Base-by-base conservation (phyloP, 371 early-diverging fungal genomes). In the Actinomucor elegans region DNA sequence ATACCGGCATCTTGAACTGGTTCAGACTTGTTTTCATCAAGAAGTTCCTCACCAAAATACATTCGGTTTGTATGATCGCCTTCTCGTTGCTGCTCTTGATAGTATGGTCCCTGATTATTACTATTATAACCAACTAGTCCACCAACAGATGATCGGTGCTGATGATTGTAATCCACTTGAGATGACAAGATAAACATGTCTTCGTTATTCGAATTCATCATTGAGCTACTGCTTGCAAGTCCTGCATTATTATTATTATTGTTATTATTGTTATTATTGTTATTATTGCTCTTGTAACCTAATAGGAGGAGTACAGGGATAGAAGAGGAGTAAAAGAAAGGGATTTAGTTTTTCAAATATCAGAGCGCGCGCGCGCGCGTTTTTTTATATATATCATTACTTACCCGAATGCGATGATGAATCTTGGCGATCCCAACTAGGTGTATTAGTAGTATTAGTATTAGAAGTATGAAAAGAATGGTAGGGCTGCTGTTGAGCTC, bases 141-240 rank as follows among this genome's bases (percentile, higher is more conserved):
- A 4, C 47, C 45, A 24, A 46, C 37, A 23, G 55, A 37, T n/a
- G 46, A 35, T 34, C 5, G 37, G 17, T 38, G 38, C 12, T 38
- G 20, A 3, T 48, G 17, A 29, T 47, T 40, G 26, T 58, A 58
- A n/a, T 58, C 52, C 1, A 52, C 58, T 51, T 58, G 58, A 7
- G 58, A 51, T 32, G 58, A 52, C n/a, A 58, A 33, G 14, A 58
- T 32, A 47, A 58, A 47, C 53, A 53, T 52, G 23, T 52, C 53
- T 31, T 52, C 53, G 17, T 41, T 45, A 17, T 36, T 20, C 12
- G 44, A 36, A 32, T 50, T 35, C 15, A 18, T 45, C 20, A 31
- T 29, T 45, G 45, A 31, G 12, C 11, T n/a, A 18, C 15, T n/a
- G n/a, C n/a, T n/a, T n/a, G n/a, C 21, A 38, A 46, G 18, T 31